phyloP scores from a whole-genome alignment of 2,329 filamentous ascomycete genomes.

The Sphaerulina populicola region DNA sequence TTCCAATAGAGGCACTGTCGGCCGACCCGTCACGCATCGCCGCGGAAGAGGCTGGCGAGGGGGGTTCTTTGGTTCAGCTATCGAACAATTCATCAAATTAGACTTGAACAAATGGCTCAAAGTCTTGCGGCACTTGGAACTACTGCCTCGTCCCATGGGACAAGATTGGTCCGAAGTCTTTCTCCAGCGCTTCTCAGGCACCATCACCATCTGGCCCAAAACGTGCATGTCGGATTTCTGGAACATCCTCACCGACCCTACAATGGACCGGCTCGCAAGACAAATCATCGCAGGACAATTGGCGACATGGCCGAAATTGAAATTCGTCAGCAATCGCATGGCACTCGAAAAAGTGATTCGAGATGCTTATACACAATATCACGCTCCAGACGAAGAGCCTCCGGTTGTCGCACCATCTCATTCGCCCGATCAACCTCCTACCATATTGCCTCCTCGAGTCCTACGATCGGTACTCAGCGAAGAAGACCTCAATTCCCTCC shows the following conservation, averaged over 20 bases:
- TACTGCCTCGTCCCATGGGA: constrained; percentile 79
- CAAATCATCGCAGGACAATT: constrained; percentile 91
- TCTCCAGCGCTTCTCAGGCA: constrained; percentile 90
- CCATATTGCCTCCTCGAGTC: background rate
- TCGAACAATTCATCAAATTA: constrained; percentile 91
- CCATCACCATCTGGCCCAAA: constrained; percentile 93
- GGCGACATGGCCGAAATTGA: constrained; percentile 80
- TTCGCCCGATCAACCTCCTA: constrained; percentile 10
- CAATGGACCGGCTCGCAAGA: constrained; percentile 61
- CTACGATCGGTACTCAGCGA: constrained; percentile 38
- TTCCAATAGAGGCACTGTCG: constrained; percentile 82
- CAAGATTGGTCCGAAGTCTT: constrained; percentile 97
- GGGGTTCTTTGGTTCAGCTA: constrained; percentile 83
- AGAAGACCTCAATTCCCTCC: constrained; percentile 40
- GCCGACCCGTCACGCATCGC: constrained; percentile 86
- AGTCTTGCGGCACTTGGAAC: constrained; percentile 82
- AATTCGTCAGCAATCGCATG: constrained; percentile 81
- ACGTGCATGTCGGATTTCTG: constrained; percentile 69
- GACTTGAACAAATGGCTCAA: constrained; percentile 97
- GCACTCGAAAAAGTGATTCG: constrained; percentile 66
- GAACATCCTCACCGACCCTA: constrained; percentile 79
- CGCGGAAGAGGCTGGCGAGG: constrained; percentile 91
- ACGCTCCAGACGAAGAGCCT: constrained; percentile 27
- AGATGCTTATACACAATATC: constrained; percentile 44
- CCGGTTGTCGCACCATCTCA: constrained; percentile 23